These are phyloP conservation scores for Brasilioporus rufonigricans DNA, from an alignment of 768 basidiomycete genomes.

Conservation along the genomic window DNA sequence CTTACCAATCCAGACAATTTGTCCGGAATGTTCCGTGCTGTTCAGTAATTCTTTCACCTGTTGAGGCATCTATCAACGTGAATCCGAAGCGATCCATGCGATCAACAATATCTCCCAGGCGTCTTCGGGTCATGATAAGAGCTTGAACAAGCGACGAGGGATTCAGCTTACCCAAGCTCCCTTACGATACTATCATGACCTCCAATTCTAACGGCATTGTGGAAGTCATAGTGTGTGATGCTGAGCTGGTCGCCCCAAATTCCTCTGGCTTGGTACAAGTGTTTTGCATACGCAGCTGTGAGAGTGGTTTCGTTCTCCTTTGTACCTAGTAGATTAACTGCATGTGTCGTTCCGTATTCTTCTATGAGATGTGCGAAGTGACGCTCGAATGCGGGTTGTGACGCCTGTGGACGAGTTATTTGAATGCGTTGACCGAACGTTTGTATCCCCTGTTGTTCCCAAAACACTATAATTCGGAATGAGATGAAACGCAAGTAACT, in stretches of 20 bases:
- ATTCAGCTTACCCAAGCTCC: conserved; percentile 57
- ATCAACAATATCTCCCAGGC: conserved; percentile 54
- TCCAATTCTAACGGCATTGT: conserved; percentile 70
- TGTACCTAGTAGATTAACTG: conserved; percentile 86
- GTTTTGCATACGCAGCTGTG: conserved; percentile 78
- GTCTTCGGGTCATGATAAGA: conserved; percentile 39
- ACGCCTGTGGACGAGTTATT: conserved; percentile 92
- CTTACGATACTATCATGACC: conserved; percentile 86
- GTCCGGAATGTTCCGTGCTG: conserved; percentile 93
- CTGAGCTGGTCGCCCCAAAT: conserved; percentile 66
- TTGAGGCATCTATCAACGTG: conserved; percentile 68
- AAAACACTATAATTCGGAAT: conserved; percentile 67
- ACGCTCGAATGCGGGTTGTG: conserved; percentile 95
- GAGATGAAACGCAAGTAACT: conserved; percentile 5
- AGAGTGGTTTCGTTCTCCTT: conserved; percentile 91
- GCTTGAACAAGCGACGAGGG: background rate
- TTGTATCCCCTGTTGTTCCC: conserved; percentile 96
- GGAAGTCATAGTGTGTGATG: conserved; percentile 94
- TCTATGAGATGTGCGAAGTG: conserved; percentile 87
- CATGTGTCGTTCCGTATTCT: conserved; percentile 82
- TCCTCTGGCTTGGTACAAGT: conserved; percentile 64
- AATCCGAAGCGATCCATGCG: conserved; percentile 82
- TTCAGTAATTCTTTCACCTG: conserved; percentile 74
- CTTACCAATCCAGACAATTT: conserved; percentile 92
- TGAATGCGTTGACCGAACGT: conserved; percentile 94